Evolutionary conservation across 1,284 basidiomycete species (phyloP).

Genomic region (Irpex sp.): DNA sequence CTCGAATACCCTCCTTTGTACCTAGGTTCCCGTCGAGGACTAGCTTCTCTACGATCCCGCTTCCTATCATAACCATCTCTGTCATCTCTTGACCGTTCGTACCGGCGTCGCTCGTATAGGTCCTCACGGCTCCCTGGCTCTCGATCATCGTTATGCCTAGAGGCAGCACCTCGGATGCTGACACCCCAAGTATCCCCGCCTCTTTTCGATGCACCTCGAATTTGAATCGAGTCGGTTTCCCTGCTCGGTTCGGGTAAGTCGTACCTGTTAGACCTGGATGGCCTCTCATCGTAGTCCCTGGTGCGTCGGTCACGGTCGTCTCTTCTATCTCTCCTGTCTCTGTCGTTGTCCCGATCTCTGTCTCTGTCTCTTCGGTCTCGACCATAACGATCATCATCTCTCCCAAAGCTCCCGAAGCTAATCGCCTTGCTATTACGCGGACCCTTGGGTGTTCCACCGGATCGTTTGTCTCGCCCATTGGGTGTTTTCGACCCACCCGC

Average conservation of each 20-base stretch:
- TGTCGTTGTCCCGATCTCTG: conserved; percentile 15
- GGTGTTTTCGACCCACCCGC: conserved; percentile 10
- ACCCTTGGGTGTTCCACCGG: conserved; percentile 17
- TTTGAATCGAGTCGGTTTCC: conserved; percentile 28
- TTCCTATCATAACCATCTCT: conserved; percentile 6
- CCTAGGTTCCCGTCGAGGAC: conserved; percentile 20
- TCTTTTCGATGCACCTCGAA: conserved; percentile 22
- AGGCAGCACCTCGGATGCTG: conserved; percentile 11
- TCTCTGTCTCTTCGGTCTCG: conserved; percentile 13
- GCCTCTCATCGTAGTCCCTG: conserved; percentile 16
- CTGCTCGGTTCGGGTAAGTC: conserved; percentile 23
- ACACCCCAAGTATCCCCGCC: conserved; percentile 17
- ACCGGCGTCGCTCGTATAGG: conserved; percentile 14
- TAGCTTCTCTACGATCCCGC: conserved; percentile 13
- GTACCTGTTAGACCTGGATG: conserved; percentile 13
- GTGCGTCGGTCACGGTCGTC: conserved; percentile 12
- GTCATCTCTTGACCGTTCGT: conserved; percentile 6
- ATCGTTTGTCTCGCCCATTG: conserved; percentile 2
- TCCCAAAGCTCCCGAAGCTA: conserved; percentile 35
- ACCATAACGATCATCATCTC: conserved; percentile 18
- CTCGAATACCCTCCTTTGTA: conserved; percentile 28
- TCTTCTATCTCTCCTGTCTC: conserved; percentile 18
- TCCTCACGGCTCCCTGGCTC: conserved; percentile 17
- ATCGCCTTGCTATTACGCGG: conserved; percentile 29
- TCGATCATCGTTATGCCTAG: conserved; percentile 12